A percentile compares a stretch with the other conserved stretches of the same genome.
These are phyloP conservation scores for Teratosphaeriaceae sp. DNA, from an alignment of 2,329 filamentous ascomycete genomes.

Conservation along the genomic window DNA sequence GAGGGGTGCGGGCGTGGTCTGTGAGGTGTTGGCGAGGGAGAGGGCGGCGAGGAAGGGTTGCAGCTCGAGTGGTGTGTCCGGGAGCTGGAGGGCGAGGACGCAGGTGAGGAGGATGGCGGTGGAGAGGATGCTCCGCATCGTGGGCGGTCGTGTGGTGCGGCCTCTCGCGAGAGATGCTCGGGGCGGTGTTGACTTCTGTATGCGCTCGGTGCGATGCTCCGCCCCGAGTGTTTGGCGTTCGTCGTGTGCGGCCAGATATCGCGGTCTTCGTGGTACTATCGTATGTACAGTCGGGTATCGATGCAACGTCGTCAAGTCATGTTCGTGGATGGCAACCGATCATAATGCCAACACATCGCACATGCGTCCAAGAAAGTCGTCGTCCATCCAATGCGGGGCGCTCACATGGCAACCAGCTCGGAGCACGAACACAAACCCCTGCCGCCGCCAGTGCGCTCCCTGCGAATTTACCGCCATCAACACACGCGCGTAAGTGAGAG, in stretches of 20 bases:
- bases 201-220: too few relatives aligned
- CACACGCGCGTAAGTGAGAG: too few relatives aligned
- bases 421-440: background rate
- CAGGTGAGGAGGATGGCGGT: slow-evolving; percentile 3
- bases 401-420: slow-evolving; percentile 2
- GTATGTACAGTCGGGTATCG: too few relatives aligned
- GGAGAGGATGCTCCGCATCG: background rate
- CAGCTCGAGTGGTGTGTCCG: too few relatives aligned
- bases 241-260: too few relatives aligned
- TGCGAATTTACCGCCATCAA: too few relatives aligned
- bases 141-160: too few relatives aligned
- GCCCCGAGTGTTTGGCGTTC: too few relatives aligned
- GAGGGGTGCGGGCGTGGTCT: slow-evolving; percentile 4
- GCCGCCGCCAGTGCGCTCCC: too few relatives aligned
- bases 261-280: too few relatives aligned
- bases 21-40: slow-evolving; percentile 18
- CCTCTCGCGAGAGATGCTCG: background rate
- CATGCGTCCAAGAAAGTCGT: background rate
- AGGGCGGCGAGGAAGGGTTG: slow-evolving; percentile 26
- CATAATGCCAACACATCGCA: background rate
- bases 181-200: background rate
- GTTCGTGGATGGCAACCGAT: too few relatives aligned
- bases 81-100: slow-evolving; percentile 17
- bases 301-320: too few relatives aligned
- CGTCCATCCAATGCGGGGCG: background rate